phyloP scores from a whole-genome alignment of 345 rosid genomes.

The Sonneratia caseolaris region DNA sequence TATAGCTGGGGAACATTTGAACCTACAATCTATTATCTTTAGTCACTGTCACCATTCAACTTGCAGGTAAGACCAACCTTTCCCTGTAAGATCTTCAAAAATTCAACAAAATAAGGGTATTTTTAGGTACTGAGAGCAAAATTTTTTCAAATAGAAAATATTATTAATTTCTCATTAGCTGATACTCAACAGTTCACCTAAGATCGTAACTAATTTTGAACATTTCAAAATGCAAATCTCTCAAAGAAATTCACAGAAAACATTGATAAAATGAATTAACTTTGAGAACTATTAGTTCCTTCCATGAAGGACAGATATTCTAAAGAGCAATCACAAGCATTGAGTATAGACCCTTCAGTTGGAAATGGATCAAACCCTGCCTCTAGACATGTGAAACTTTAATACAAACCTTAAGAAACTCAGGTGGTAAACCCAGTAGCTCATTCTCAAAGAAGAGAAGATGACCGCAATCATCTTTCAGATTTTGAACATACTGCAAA shows the following conservation, averaged over 20 bases:
- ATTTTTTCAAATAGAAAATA: background rate
- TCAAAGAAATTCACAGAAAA: background rate
- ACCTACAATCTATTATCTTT: background rate
- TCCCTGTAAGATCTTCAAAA: background rate
- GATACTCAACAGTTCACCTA: background rate
- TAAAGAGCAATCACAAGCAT: background rate
- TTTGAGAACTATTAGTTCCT: background rate
- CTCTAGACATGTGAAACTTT: slow-evolving; percentile 1
- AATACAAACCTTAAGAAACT: slow-evolving; percentile 57
- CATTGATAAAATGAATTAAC: background rate
- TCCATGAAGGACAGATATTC: background rate
- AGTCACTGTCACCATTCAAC: background rate
- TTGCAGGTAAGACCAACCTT: background rate
- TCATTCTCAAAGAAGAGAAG: slow-evolving; percentile 60
- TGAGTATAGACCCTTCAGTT: background rate
- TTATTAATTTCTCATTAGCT: background rate
- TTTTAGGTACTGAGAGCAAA: background rate
- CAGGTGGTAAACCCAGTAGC: slow-evolving; percentile 65
- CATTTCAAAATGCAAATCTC: background rate
- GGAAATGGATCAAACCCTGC: background rate
- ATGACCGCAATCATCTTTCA: slow-evolving; percentile 58
- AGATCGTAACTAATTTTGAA: background rate
- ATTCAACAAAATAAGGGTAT: background rate
- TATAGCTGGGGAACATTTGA: background rate
- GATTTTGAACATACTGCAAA: slow-evolving; percentile 53